phyloP scores from a whole-genome alignment of 225 moss, liverwort and hornwort genomes.

The Asterella californica region DNA sequence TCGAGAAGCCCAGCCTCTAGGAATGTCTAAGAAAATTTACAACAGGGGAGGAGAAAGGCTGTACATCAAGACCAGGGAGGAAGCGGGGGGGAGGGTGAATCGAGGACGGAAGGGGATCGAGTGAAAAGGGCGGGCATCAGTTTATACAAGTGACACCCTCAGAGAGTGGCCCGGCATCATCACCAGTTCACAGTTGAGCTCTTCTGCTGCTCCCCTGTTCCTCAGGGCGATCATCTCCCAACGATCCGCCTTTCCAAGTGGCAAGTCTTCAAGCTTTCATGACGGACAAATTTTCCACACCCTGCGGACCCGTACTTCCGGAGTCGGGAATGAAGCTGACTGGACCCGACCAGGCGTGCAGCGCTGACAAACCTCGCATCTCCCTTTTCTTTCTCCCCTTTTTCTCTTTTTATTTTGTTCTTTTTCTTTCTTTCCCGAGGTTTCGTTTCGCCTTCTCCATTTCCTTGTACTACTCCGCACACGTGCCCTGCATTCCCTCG shows the following conservation, averaged over 20 bases:
- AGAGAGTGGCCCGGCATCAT: not conserved
- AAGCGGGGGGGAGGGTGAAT: not conserved
- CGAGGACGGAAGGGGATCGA: not conserved
- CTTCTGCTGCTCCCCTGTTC: not conserved
- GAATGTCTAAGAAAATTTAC: not conserved
- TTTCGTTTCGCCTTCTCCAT: no score
- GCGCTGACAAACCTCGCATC: no score
- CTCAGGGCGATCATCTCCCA: not conserved
- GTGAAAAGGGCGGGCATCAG: not conserved
- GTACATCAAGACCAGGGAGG: not conserved
- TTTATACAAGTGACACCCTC: not conserved
- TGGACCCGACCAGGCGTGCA: not conserved
- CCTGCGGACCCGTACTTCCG: not conserved
- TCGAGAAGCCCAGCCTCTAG: no score
- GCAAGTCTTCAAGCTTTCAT: not conserved
- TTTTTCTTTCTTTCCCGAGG: no score
- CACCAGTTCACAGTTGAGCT: not conserved
- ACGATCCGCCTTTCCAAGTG: constrained; percentile 14
- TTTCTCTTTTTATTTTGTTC: no score
- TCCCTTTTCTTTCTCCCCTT: no score
- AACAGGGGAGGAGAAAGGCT: not conserved
- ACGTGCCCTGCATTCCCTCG: no score
- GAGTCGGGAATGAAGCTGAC: no score
- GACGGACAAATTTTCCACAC: not conserved
- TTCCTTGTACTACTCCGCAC: no score